Conservation (phyloP, 306 rosid genomes). For the Comarum palustre region DNA sequence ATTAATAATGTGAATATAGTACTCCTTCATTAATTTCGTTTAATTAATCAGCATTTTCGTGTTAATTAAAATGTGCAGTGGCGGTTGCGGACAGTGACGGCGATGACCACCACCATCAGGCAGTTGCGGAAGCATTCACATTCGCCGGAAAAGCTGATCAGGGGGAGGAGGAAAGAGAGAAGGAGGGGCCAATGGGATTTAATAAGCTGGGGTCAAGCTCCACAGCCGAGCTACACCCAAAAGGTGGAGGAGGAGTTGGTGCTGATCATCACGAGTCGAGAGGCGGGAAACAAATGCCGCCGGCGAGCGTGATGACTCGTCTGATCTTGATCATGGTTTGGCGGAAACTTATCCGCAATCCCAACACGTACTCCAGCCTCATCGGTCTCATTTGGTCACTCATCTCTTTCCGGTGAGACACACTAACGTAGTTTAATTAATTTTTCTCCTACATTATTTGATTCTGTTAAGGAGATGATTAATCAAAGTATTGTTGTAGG, state of each 20-base stretch:
- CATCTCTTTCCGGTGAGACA: constrained; percentile 62
- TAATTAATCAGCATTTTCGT: background rate
- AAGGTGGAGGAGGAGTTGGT: constrained; percentile 22
- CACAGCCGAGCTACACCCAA: constrained; percentile 72
- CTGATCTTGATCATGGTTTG: constrained; percentile 94
- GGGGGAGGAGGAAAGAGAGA: constrained; percentile 42
- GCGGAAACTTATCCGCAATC: constrained; percentile 96
- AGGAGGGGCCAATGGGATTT: constrained; percentile 51
- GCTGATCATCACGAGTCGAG: constrained; percentile 11
- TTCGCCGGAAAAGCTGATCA: constrained; percentile 41
- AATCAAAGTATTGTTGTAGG: constrained; percentile 33
- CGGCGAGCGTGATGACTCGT: constrained; percentile 98
- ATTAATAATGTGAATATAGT: background rate
- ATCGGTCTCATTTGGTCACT: constrained; percentile 93
- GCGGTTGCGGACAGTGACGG: constrained; percentile 37
- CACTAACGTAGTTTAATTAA: no score
- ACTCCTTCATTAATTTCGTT: background rate
- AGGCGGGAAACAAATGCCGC: constrained; percentile 75
- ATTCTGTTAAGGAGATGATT: background rate
- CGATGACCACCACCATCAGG: background rate
- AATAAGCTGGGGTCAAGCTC: constrained; percentile 75
- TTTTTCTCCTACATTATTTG: background rate
- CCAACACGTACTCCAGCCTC: constrained; percentile 95
- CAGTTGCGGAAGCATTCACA: constrained; percentile 55
- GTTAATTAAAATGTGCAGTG: background rate